phyloP scores from a whole-genome alignment of 441 rosid species.

The Pelargonium australe region DNA sequence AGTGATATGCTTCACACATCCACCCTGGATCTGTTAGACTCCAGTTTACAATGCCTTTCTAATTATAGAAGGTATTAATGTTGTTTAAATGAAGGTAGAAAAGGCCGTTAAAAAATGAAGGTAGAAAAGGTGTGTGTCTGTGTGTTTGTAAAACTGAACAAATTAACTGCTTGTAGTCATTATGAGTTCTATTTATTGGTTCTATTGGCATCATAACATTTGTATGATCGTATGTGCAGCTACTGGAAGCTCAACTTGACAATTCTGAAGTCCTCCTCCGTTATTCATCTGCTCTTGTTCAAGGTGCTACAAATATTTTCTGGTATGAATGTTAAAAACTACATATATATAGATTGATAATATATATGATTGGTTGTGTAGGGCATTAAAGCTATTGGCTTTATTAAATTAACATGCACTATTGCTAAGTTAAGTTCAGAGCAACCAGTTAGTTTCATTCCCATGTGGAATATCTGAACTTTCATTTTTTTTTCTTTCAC shows the following conservation, averaged over 20 bases:
- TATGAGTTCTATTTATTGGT: not conserved
- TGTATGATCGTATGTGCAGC: conserved; percentile 38
- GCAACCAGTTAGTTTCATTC: not conserved
- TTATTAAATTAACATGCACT: not conserved
- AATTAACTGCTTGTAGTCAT: not conserved
- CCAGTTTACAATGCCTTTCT: not conserved
- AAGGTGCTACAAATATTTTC: conserved; percentile 95
- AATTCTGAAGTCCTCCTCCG: conserved; percentile 69
- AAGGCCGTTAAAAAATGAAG: too few relatives aligned
- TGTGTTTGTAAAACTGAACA: not conserved
- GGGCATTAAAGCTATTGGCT: conserved; percentile 7
- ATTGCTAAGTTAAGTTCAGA: not conserved
- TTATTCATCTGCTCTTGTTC: conserved; percentile 91
- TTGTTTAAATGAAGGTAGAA: not conserved
- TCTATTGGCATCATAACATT: not conserved
- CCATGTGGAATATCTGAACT: not conserved
- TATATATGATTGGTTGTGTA: conserved; percentile 13
- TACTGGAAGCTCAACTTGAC: conserved; percentile 76
- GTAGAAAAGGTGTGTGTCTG: not conserved
- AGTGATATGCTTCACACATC: not conserved
- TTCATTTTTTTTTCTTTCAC: not conserved
- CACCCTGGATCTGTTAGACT: not conserved
- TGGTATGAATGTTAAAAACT: conserved; percentile 48
- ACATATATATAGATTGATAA: not conserved
- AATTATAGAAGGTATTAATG: not conserved